Percentiles rank a stretch among this genome's conserved stretches.
Evolutionary conservation across 73 alveolate species (phyloP).

Genomic region (Blepharisma stoltei): DNA sequence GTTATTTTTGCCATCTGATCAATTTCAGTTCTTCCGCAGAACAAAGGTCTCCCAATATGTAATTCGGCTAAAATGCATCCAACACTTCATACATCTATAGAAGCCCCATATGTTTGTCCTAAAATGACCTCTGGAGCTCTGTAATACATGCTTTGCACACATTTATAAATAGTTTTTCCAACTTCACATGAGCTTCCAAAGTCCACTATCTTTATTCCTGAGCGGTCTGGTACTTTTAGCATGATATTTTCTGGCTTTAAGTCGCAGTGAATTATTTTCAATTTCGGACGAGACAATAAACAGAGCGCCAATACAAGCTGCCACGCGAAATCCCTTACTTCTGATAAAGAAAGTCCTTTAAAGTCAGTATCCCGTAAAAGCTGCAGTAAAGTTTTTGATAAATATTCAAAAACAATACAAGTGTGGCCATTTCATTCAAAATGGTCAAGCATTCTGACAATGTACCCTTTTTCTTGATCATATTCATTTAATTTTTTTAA

Average conservation of each 20-base stretch:
- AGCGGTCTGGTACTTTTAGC: constrained; percentile 3
- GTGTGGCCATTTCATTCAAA: constrained; percentile 42
- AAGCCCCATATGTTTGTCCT: neutral
- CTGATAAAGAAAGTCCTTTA: constrained; percentile 41
- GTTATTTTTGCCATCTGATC: constrained; percentile 40
- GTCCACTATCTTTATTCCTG: neutral
- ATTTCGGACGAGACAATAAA: constrained; percentile 37
- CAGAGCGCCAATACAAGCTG: constrained; percentile 46
- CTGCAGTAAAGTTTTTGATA: constrained; percentile 44
- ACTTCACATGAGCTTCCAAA: constrained; percentile 4
- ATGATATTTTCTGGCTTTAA: constrained; percentile 62
- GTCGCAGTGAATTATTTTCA: constrained; percentile 51
- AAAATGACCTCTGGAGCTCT: neutral
- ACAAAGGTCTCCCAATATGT: constrained; percentile 32
- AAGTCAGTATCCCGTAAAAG: constrained; percentile 32
- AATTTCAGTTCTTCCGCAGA: constrained; percentile 36
- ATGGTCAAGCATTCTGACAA: constrained; percentile 55
- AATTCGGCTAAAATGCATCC: constrained; percentile 61
- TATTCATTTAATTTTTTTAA: constrained; percentile 41
- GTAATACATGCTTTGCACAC: neutral
- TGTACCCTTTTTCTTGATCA: constrained; percentile 37
- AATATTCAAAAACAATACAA: constrained; percentile 58
- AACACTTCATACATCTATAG: constrained; percentile 52
- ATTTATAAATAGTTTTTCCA: neutral
- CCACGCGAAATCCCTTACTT: constrained; percentile 39